Percentiles rank a stretch among this genome's conserved stretches.
These are phyloP conservation scores for Metschnikowia gruessii DNA, from an alignment of 805 yeast genomes.

Conservation along the genomic window DNA sequence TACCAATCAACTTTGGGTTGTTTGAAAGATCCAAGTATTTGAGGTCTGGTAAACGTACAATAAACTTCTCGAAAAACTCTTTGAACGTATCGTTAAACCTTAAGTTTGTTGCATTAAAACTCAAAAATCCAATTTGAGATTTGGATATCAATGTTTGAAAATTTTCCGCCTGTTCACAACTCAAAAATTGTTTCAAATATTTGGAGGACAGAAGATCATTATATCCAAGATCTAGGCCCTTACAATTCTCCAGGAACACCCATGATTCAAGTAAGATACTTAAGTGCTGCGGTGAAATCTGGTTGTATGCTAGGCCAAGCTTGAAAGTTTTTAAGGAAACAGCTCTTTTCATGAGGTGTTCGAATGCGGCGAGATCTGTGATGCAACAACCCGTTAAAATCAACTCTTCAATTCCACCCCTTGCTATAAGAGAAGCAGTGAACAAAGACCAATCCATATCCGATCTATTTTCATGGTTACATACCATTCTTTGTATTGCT, in stretches of 20 bases:
- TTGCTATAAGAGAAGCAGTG: conserved; percentile 59
- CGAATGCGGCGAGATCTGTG: conserved; percentile 52
- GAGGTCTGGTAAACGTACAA: conserved; percentile 55
- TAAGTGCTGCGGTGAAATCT: conserved; percentile 58
- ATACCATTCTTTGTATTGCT: conserved; percentile 39
- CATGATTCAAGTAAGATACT: conserved; percentile 53
- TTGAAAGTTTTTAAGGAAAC: conserved; percentile 53
- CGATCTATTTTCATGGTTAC: conserved; percentile 56
- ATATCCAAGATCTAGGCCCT: conserved; percentile 82
- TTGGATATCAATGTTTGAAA: conserved; percentile 21
- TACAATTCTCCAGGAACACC: conserved; percentile 46
- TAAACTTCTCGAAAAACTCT: conserved; percentile 47
- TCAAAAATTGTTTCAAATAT: conserved; percentile 38
- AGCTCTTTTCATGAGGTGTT: conserved; percentile 54
- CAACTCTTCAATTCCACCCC: conserved; percentile 79
- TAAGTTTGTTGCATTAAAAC: conserved; percentile 64
- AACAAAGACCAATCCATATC: conserved; percentile 82
- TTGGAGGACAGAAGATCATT: conserved; percentile 55
- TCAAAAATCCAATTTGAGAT: conserved; percentile 43
- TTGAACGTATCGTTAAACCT: conserved; percentile 47
- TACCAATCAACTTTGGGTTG: conserved; percentile 65
- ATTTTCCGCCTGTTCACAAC: conserved; percentile 22
- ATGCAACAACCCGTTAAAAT: conserved; percentile 75
- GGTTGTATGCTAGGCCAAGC: conserved; percentile 76
- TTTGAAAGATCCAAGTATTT: conserved; percentile 74